Evolutionary conservation across 805 yeast genomes (phyloP).

Genomic region (Zygosaccharomyces siamensis): DNA sequence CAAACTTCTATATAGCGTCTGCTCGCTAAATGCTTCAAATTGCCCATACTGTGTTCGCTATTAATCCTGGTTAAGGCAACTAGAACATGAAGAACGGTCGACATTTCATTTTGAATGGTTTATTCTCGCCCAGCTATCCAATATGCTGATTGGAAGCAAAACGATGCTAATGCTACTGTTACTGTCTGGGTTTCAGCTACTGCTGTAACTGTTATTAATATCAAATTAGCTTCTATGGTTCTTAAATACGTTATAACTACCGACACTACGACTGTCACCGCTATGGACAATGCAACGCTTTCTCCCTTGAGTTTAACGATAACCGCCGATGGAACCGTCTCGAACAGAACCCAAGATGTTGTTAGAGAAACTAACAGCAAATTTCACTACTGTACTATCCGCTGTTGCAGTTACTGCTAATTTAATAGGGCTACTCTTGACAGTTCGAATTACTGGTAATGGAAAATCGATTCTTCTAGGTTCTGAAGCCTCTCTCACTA

Average conservation of each 20-base stretch:
- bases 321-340: slow-evolving; percentile 1
- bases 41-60: neutral
- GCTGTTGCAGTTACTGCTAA: neutral
- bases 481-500: neutral
- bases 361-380: no score
- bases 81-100: neutral
- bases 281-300: neutral
- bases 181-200: slow-evolving; percentile 1
- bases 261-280: neutral
- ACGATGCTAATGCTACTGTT: neutral
- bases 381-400: no score
- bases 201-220: neutral
- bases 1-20: neutral
- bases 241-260: neutral
- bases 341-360: neutral
- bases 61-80: neutral
- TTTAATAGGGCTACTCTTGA: no score
- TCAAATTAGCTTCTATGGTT: neutral
- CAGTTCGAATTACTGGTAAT: no score
- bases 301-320: neutral
- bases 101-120: neutral
- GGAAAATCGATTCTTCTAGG: no score
- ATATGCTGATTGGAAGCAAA: slow-evolving; percentile 1
- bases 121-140: neutral
- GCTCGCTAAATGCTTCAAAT: neutral